Conservation (phyloP, 129 eudicot species). For the Artemisia tridentata region DNA sequence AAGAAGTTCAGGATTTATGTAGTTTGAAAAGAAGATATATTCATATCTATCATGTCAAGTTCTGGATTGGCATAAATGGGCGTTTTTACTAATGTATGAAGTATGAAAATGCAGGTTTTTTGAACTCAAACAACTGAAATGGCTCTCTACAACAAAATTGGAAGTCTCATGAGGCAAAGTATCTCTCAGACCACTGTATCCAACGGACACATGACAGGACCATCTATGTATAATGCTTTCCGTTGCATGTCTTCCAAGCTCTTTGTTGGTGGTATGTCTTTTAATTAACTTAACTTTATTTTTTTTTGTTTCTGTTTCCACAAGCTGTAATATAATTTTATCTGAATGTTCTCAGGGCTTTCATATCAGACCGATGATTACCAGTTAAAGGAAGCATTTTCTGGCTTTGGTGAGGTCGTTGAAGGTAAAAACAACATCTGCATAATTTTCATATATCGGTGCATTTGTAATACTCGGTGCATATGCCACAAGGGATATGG, state of each 20-base stretch:
- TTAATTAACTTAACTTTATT: background rate
- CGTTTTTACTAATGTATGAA: background rate
- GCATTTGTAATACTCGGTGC: no score
- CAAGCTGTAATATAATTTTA: background rate
- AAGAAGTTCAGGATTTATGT: no score
- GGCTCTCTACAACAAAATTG: constrained; percentile 61
- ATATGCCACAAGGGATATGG: no score
- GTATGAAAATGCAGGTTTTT: constrained; percentile 12
- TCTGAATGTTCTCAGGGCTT: constrained; percentile 30
- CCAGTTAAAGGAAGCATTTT: constrained; percentile 28
- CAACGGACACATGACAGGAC: constrained; percentile 9
- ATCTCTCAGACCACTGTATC: constrained; percentile 33
- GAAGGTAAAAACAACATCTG: constrained; percentile 44
- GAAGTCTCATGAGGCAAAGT: constrained; percentile 49
- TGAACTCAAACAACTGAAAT: constrained; percentile 24
- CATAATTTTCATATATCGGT: no score
- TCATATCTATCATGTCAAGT: background rate
- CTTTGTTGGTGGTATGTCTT: constrained; percentile 63
- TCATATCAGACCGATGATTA: constrained; percentile 29
- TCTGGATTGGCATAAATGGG: background rate
- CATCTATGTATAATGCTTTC: constrained; percentile 49
- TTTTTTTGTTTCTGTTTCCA: background rate
- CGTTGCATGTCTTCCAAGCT: constrained; percentile 75
- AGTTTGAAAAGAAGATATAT: no score
- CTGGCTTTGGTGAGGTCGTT: constrained; percentile 24